Conservation (phyloP, 345 rosid species). For the Brassica carinata region DNA sequence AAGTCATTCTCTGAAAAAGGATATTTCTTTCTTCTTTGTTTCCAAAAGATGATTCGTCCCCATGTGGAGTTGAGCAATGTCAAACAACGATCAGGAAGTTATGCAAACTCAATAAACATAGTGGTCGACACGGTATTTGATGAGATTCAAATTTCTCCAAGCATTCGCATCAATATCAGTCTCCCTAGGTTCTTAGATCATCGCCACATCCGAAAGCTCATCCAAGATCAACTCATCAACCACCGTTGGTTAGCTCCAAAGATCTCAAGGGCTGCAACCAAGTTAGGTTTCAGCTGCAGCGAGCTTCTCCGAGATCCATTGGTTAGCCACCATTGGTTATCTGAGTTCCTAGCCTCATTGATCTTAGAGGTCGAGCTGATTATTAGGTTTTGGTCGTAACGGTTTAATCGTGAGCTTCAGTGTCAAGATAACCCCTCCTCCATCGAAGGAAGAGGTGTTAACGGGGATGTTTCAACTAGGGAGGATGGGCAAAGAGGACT, state of each 20-base stretch:
- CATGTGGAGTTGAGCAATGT: not conserved
- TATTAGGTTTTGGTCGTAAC: not conserved
- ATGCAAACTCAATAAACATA: not conserved
- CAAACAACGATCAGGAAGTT: not conserved
- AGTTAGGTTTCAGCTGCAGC: not conserved
- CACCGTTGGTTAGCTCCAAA: not conserved
- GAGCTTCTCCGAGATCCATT: not conserved
- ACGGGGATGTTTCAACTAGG: not conserved
- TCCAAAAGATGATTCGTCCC: not conserved
- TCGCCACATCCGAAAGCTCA: not conserved
- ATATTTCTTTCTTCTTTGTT: not conserved
- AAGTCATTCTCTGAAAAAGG: not conserved
- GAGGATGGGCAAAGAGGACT: not conserved
- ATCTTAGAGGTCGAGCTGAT: not conserved
- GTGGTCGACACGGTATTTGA: not conserved
- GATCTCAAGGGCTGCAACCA: not conserved
- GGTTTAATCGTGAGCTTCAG: not conserved
- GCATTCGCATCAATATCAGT: not conserved
- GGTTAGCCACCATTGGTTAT: not conserved
- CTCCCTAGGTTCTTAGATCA: not conserved
- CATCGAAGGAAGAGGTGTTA: not conserved
- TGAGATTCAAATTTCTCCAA: not conserved
- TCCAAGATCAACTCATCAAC: not conserved
- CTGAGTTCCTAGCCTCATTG: not conserved
- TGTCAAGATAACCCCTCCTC: not conserved